phyloP scores from a whole-genome alignment of 148 eudicot species.

The Rheum nobile region DNA sequence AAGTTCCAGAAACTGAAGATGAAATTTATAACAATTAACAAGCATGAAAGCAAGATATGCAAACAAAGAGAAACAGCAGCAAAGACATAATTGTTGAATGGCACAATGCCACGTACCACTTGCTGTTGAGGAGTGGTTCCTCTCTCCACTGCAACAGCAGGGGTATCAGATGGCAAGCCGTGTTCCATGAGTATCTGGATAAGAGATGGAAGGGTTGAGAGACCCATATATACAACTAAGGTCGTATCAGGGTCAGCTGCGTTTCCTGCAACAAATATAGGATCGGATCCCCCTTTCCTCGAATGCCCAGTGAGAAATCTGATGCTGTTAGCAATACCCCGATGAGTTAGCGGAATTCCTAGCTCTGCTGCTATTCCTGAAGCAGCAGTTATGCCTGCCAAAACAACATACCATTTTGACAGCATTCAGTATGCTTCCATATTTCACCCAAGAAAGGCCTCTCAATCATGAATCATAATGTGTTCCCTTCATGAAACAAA shows the following conservation, averaged over 20 bases:
- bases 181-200: conserved; percentile 61
- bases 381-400: conserved; percentile 92
- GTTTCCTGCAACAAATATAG: conserved; percentile 73
- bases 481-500: not conserved
- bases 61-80: too few species aligned
- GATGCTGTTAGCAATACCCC: conserved; percentile 87
- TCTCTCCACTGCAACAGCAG: conserved; percentile 87
- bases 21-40: too few species aligned
- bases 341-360: conserved; percentile 87
- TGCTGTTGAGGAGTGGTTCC: conserved; percentile 97
- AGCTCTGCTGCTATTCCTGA: conserved; percentile 95
- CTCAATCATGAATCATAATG: not conserved
- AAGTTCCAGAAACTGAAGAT: too few species aligned
- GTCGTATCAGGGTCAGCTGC: conserved; percentile 96
- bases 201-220: conserved; percentile 89
- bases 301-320: conserved; percentile 96
- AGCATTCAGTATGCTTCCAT: not conserved
- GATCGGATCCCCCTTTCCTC: conserved; percentile 86
- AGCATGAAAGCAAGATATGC: too few species aligned
- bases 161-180: conserved; percentile 69
- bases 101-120: conserved; percentile 29
- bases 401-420: not conserved
- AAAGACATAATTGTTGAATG: too few species aligned
- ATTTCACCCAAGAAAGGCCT: not conserved
- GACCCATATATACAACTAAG: conserved; percentile 91